Evolutionary conservation across 1,139 yeast genomes (phyloP).

Genomic region (Taphrina flavorubra): DNA sequence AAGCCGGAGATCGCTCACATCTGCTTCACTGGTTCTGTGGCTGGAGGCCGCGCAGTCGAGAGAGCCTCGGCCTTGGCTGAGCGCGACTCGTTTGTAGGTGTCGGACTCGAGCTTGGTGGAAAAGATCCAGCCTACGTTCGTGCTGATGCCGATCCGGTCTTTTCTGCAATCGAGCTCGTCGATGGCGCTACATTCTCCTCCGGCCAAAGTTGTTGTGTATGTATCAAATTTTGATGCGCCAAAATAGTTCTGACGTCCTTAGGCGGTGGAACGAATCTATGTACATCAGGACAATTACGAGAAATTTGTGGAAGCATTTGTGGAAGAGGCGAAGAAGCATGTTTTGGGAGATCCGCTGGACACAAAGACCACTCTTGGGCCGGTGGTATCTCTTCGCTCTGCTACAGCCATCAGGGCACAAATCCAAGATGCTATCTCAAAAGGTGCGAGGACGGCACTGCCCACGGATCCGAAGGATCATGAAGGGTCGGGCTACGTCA

Average conservation of each 20-base stretch:
- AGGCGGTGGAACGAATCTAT: slow-evolving; percentile 83
- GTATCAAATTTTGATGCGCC: slow-evolving; percentile 77
- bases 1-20: slow-evolving; percentile 70
- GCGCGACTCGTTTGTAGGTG: slow-evolving; percentile 32
- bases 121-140: slow-evolving; percentile 75
- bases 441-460: slow-evolving; percentile 71
- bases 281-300: slow-evolving; percentile 75
- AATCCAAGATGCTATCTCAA: slow-evolving; percentile 69
- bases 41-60: slow-evolving; percentile 77
- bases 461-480: slow-evolving; percentile 63
- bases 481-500: slow-evolving; percentile 83
- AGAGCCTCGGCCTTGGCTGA: slow-evolving; percentile 65
- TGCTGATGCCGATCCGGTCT: slow-evolving; percentile 72
- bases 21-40: slow-evolving; percentile 88
- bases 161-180: slow-evolving; percentile 84
- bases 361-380: slow-evolving; percentile 71
- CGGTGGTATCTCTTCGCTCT: slow-evolving; percentile 75
- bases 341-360: slow-evolving; percentile 76
- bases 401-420: slow-evolving; percentile 72
- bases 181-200: slow-evolving; percentile 81
- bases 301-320: slow-evolving; percentile 65
- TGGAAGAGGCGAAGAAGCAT: slow-evolving; percentile 57
- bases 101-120: slow-evolving; percentile 82
- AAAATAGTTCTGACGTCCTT: slow-evolving; percentile 84
- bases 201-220: slow-evolving; percentile 87